Percentiles rank a stretch among this genome's conserved stretches.
These are phyloP conservation scores for Clonostachys solani DNA, from an alignment of 2,329 filamentous ascomycete genomes.

Conservation along the genomic window DNA sequence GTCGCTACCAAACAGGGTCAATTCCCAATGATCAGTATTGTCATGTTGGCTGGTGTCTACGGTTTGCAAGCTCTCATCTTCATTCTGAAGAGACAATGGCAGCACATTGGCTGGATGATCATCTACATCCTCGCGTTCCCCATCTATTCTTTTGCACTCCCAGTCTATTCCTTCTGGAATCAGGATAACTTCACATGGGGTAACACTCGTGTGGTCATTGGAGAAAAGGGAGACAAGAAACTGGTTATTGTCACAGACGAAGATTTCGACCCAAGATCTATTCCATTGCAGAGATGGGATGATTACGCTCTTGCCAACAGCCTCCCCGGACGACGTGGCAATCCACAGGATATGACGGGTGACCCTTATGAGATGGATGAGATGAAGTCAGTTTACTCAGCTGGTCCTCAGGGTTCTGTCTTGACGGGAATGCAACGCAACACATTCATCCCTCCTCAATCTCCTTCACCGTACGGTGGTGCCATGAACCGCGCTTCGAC, in stretches of 20 bases:
- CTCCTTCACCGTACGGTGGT: slow-evolving; percentile 66
- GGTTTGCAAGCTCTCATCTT: slow-evolving; percentile 96
- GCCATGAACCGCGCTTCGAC: slow-evolving; percentile 40
- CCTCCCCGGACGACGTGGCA: slow-evolving; percentile 86
- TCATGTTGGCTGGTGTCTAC: slow-evolving; percentile 88
- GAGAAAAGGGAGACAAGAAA: slow-evolving; percentile 87
- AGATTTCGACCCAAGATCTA: slow-evolving; percentile 84
- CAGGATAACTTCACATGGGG: slow-evolving; percentile 99
- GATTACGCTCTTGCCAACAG: slow-evolving; percentile 87
- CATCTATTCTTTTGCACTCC: slow-evolving; percentile 86
- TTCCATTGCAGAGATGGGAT: slow-evolving; percentile 95
- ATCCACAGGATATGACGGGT: slow-evolving; percentile 46
- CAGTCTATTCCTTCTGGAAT: slow-evolving; percentile 99
- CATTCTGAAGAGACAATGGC: slow-evolving; percentile 95
- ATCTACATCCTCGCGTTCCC: slow-evolving; percentile 97
- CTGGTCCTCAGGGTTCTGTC: slow-evolving; percentile 82
- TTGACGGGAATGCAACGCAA: slow-evolving; percentile 76
- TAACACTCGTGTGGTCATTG: slow-evolving; percentile 95
- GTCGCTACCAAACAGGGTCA: slow-evolving; percentile 66
- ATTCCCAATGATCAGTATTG: slow-evolving; percentile 82
- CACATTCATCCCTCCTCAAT: slow-evolving; percentile 78
- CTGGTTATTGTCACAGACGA: slow-evolving; percentile 84
- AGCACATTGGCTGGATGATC: slow-evolving; percentile 99
- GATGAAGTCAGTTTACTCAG: slow-evolving; percentile 94
- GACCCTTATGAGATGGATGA: slow-evolving; percentile 96